Conservation (phyloP, 345 rosid genomes). For the Eucalyptus marginata region DNA sequence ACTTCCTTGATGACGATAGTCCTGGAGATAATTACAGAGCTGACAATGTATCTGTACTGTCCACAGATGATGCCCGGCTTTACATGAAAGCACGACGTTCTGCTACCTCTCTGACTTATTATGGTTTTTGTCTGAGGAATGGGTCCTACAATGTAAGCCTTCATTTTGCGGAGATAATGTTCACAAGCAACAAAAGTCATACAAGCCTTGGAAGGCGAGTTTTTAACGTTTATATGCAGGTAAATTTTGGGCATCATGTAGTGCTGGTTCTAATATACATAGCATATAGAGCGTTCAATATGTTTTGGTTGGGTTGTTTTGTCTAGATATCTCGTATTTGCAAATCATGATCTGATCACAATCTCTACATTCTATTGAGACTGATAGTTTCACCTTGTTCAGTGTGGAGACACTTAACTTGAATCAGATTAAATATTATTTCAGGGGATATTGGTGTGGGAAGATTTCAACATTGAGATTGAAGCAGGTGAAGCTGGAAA, state of each 20-base stretch:
- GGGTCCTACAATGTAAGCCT: conserved; percentile 45
- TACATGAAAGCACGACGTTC: conserved; percentile 4
- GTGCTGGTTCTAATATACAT: background rate
- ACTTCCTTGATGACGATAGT: background rate
- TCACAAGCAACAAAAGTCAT: conserved; percentile 11
- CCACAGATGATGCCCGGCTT: background rate
- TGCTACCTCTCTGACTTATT: conserved; percentile 37
- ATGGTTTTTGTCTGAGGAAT: conserved; percentile 28
- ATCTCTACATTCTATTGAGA: background rate
- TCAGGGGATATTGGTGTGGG: conserved; percentile 31
- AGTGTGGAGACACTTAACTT: background rate
- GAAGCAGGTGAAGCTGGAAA: conserved; percentile 37
- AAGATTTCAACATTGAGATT: conserved; percentile 43
- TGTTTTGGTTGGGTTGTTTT: too few relatives aligned
- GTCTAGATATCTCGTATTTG: fast-evolving
- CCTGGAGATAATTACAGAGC: background rate
- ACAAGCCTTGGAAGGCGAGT: conserved; percentile 41
- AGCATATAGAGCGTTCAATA: background rate
- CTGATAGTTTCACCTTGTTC: background rate
- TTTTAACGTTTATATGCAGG: conserved; percentile 64
- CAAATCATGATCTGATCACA: background rate
- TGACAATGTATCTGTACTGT: background rate
- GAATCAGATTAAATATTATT: background rate
- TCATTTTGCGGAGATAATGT: conserved; percentile 62
- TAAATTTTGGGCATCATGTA: background rate